These are phyloP conservation scores for Daldinia sp. DNA, from an alignment of 2,329 filamentous ascomycete genomes.

Conservation along the genomic window DNA sequence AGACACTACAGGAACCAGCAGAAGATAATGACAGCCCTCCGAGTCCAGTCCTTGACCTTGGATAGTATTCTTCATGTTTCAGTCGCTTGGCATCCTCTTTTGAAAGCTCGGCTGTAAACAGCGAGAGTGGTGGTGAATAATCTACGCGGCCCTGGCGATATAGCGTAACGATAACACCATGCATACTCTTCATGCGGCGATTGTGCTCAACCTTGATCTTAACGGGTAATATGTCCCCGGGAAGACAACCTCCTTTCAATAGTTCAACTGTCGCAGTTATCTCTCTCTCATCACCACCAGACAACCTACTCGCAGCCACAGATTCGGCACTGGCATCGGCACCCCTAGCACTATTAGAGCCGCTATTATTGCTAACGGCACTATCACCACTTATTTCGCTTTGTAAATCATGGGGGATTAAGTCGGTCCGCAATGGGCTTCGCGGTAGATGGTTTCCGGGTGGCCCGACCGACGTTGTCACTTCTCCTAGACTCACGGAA, in stretches of 20 bases:
- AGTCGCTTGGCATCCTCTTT: constrained; percentile 75
- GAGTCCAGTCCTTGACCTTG: constrained; percentile 86
- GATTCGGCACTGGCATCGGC: constrained; percentile 62
- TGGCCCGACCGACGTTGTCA: constrained; percentile 44
- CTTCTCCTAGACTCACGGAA: constrained; percentile 57
- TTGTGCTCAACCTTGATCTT: constrained; percentile 87
- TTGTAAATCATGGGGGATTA: constrained; percentile 65
- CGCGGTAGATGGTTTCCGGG: constrained; percentile 54
- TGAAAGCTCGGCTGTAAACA: constrained; percentile 64
- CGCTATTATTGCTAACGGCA: constrained; percentile 73
- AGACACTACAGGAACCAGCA: constrained; percentile 88
- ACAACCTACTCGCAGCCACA: constrained; percentile 62
- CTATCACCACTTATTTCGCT: constrained; percentile 81
- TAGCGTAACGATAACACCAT: constrained; percentile 91
- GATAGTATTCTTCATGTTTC: constrained; percentile 86
- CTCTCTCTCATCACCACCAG: constrained; percentile 74
- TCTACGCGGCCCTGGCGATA: constrained; percentile 94
- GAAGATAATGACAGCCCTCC: constrained; percentile 89
- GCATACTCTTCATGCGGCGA: constrained; percentile 88
- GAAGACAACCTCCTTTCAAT: constrained; percentile 83
- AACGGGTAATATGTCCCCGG: constrained; percentile 85
- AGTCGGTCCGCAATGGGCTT: constrained; percentile 53
- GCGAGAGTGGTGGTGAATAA: constrained; percentile 68
- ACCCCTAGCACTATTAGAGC: constrained; percentile 65
- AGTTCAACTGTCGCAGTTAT: constrained; percentile 90